Base-by-base conservation (phyloP, 371 early-diverging fungal species). In the Rhizomucor pusillus region DNA sequence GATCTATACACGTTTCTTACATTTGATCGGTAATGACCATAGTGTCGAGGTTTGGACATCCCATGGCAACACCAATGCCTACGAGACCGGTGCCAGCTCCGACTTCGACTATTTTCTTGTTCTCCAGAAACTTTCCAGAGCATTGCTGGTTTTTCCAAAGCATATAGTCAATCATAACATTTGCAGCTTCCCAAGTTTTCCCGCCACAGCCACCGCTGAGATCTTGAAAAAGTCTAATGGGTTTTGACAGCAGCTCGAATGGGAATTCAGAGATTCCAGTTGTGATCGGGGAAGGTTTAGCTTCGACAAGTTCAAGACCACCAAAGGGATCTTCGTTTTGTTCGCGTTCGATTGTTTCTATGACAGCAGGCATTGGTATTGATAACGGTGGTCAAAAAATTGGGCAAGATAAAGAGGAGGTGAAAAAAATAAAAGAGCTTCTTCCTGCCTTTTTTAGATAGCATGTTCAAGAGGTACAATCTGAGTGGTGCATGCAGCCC, bases 71-170 rank as follows among this genome's bases (percentile, higher is more conserved):
- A 1, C 67, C 72, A 39, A 79, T 45, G 4, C 74, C 74, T 10
- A 79, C 79, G 5, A 79, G 52, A 16, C 79, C 79, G 14, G 79
- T 79, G 1, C 79, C 79, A 54, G 68, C 53, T 41, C 79, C 79
- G 12, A 77, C 33, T 33, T 77, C 78, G 12, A 77, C 46, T 1
- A 74, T 48, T 7, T 43, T 50, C 16, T 66, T 69, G 16, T 64
- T 54, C 5, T 47, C 10, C 18, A 76, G 64, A 1, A 60, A 43
- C 0, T 40, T 1, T 0, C 60, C 54, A 13, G 52, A 14, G 3
- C 33, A 10, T 34, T 58, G 58, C 11, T 50, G 4, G 23, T 69
- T 47, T 39, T 69, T 71, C 74, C 74, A 71, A 25, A 72, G 56
- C 18, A 73, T 40, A 49, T 79, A 75, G 22, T 73, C 62, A 34